Conservation (phyloP, 371 early-diverging fungal species). For the Entomophthora muscae region DNA sequence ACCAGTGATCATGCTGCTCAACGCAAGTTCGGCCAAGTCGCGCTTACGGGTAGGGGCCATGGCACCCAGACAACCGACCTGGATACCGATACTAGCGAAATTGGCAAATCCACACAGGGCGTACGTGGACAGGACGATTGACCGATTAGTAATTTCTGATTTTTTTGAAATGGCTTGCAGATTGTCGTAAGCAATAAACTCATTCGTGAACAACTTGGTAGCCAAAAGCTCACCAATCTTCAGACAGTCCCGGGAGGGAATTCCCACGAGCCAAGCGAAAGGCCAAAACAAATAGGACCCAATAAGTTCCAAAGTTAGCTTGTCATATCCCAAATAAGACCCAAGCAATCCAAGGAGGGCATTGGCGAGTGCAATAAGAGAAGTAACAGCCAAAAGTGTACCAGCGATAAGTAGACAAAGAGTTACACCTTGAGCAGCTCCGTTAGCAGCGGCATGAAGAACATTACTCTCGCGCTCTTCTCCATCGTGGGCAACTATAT, state of each 20-base stretch:
- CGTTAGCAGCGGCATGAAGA: constrained; percentile 71
- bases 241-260: constrained; percentile 35
- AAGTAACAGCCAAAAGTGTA: constrained; percentile 53
- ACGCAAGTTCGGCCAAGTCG: constrained; percentile 53
- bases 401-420: constrained; percentile 57
- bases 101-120: constrained; percentile 85
- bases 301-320: constrained; percentile 43
- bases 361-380: constrained; percentile 48
- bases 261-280: constrained; percentile 70
- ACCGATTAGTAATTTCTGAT: constrained; percentile 15
- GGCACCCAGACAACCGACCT: constrained; percentile 59
- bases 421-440: constrained; percentile 67
- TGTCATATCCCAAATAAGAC: constrained; percentile 39
- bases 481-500: constrained; percentile 34
- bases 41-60: constrained; percentile 62
- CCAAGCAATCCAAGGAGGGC: constrained; percentile 57
- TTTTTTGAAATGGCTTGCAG: constrained; percentile 16
- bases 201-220: constrained; percentile 75
- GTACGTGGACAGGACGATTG: constrained; percentile 39
- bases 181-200: constrained; percentile 65
- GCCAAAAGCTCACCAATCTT: constrained; percentile 58
- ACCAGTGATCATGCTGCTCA: constrained; percentile 69
- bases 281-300: constrained; percentile 64
- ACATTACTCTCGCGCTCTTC: constrained; percentile 51
- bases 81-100: constrained; percentile 71